These are phyloP conservation scores for Arthrobotrys pseudoclavata DNA, from an alignment of 2,329 filamentous ascomycete genomes.

Conservation along the genomic window DNA sequence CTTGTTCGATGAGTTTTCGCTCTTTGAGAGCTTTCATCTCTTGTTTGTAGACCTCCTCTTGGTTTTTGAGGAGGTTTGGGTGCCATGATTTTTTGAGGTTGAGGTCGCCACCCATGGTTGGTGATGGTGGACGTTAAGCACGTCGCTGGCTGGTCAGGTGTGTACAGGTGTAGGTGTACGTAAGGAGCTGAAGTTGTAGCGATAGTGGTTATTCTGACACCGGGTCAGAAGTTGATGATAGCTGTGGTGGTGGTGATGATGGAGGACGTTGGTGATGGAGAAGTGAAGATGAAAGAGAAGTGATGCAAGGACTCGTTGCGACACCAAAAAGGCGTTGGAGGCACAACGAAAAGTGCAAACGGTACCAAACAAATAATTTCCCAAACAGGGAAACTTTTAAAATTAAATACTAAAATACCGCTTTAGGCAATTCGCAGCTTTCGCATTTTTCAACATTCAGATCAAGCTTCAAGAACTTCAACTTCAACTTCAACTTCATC, in stretches of 20 bases:
- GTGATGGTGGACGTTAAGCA: slow-evolving; percentile 65
- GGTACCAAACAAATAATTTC: background rate
- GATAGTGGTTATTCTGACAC: background rate
- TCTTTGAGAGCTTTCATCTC: slow-evolving; percentile 94
- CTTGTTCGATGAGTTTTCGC: slow-evolving; percentile 91
- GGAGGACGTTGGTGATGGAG: slow-evolving; percentile 13
- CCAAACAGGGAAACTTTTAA: background rate
- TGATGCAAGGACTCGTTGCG: slow-evolving; percentile 15
- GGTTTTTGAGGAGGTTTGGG: slow-evolving; percentile 89
- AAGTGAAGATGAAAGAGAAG: slow-evolving; percentile 8
- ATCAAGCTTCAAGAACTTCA: slow-evolving; percentile 18
- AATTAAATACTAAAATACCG: slow-evolving; percentile 8
- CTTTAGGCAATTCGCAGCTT: background rate
- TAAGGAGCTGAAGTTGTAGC: slow-evolving; percentile 7
- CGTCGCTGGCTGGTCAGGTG: slow-evolving; percentile 26
- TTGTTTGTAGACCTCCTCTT: slow-evolving; percentile 88
- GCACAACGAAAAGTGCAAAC: slow-evolving; percentile 14
- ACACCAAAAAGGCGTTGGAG: slow-evolving; percentile 1
- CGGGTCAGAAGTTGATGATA: slow-evolving; percentile 3
- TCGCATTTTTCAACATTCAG: slow-evolving; percentile 11
- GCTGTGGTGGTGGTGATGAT: slow-evolving; percentile 11
- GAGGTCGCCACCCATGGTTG: slow-evolving; percentile 87
- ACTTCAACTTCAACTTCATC: slow-evolving; percentile 10
- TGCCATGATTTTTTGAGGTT: slow-evolving; percentile 98
- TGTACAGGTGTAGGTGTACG: background rate